A percentile compares a stretch with the other conserved stretches of the same genome.
Conservation (phyloP, 73 alveolate genomes). For the Breviolum minutum region DNA sequence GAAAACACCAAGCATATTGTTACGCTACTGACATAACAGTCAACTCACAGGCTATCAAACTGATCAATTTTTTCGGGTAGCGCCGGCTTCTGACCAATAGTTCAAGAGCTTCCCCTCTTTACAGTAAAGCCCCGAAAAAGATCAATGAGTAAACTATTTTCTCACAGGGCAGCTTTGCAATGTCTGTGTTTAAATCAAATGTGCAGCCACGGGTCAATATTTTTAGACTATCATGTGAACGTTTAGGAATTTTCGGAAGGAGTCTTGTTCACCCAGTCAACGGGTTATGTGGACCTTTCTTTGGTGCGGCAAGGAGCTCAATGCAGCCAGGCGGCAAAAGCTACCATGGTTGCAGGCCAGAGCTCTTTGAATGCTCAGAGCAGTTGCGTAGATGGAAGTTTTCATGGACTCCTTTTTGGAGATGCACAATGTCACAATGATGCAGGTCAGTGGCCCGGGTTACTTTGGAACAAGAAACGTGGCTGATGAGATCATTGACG, state of each 20-base stretch:
- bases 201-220: too few relatives aligned
- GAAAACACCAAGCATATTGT: not conserved
- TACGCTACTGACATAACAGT: not conserved
- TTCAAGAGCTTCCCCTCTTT: too few relatives aligned
- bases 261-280: too few relatives aligned
- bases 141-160: too few relatives aligned
- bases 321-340: constrained; percentile 33
- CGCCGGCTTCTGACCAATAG: too few relatives aligned
- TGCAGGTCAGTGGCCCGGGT: constrained; percentile 86
- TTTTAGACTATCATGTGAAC: too few relatives aligned
- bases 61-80: too few relatives aligned
- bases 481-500: constrained; percentile 89
- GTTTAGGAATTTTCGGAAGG: too few relatives aligned
- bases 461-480: constrained; percentile 83
- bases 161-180: too few relatives aligned
- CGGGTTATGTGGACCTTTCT: not conserved
- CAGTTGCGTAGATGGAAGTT: not conserved
- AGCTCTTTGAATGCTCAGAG: not conserved
- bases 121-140: too few relatives aligned
- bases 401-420: not conserved
- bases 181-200: too few relatives aligned
- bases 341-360: constrained; percentile 88
- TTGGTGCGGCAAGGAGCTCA: not conserved
- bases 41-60: too few relatives aligned
- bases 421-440: not conserved